Base-by-base conservation (phyloP, 2,329 filamentous ascomycete species). In the Phaeosphaeria sp. region DNA sequence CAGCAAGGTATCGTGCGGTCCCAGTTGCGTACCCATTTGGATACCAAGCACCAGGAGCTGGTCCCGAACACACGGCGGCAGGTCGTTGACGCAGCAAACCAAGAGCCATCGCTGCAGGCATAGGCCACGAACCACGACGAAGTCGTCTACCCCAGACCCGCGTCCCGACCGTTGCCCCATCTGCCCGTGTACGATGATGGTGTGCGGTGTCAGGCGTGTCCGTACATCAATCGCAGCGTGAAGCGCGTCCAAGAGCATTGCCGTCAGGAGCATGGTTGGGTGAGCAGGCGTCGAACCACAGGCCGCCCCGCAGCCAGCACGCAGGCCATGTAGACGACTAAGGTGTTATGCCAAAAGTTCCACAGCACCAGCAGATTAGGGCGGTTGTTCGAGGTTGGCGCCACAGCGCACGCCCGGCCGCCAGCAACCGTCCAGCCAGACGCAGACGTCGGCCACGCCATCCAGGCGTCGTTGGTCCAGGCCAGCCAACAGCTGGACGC, bases 301-400 rank as follows among this genome's bases (percentile, higher is more conserved):
- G 25, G 43, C 43, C 2, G 43, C 22, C 51, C 3, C 6, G 11
- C 20, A 53, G 27, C 11, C 17, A 45, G 18, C 30, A 49, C 9
- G 20, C 36, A 25, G 22, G 8, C 33, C 17, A 49, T 39, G 44
- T 55, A 18, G 52, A 49, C 17, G 30, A 24, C 17, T 20, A 30
- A 18, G 3, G 45, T 54, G 17, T 25, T 18, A 22, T 54, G 33
- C 45, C 18, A 49, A 36, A 54, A 54, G 30, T 54, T 54, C 43
- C 33, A 54, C 8, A 49, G 42, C 21, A 54, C 51, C 9, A 30
- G 36, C 21, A 49, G n/a, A 33, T 33, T 54, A 30, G 51, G 45
- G 2, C n/a, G n/a, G 33, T 21, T 54, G 22, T 54, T 54, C 22
- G 2, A 49, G 24, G 45, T 54, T 42, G 22, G 21, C 15, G 18